These are phyloP conservation scores for Hsuehochloa calcarea DNA, from an alignment of 176 grass and related monocot species.

Conservation along the genomic window DNA sequence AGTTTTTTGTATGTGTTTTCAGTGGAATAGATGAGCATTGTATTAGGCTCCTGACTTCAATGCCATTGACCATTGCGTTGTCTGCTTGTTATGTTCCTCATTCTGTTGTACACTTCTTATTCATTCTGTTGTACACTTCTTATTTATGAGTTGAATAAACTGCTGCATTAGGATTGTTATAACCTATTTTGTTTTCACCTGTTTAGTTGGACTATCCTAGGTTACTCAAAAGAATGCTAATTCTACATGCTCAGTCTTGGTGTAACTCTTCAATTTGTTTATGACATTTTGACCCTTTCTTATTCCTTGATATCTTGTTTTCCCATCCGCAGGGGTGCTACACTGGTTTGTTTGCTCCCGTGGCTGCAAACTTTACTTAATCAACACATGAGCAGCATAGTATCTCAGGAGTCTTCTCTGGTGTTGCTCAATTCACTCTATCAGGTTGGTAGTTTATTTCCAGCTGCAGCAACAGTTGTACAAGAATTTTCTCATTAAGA, in stretches of 20 bases:
- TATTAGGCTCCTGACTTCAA: neutral
- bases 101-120: neutral
- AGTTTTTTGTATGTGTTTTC: neutral
- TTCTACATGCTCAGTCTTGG: neutral
- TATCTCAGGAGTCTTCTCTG: slow-evolving; percentile 77
- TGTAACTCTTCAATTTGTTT: neutral
- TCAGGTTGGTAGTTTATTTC: slow-evolving; percentile 47
- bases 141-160: neutral
- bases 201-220: slow-evolving; percentile 3
- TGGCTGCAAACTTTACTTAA: slow-evolving; percentile 83
- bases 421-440: slow-evolving; percentile 81
- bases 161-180: neutral
- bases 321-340: slow-evolving; percentile 47
- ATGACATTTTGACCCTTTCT: neutral
- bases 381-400: slow-evolving; percentile 75
- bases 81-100: neutral
- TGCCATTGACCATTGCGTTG: neutral
- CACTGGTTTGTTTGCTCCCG: slow-evolving; percentile 64
- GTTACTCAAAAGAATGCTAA: neutral
- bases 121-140: neutral
- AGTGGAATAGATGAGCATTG: neutral
- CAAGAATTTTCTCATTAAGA: neutral
- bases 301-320: slow-evolving; percentile 6
- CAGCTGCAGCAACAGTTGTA: neutral
- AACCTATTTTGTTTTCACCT: neutral